Conservation (phyloP, 306 rosid species). For the Albizia julibrissin region DNA sequence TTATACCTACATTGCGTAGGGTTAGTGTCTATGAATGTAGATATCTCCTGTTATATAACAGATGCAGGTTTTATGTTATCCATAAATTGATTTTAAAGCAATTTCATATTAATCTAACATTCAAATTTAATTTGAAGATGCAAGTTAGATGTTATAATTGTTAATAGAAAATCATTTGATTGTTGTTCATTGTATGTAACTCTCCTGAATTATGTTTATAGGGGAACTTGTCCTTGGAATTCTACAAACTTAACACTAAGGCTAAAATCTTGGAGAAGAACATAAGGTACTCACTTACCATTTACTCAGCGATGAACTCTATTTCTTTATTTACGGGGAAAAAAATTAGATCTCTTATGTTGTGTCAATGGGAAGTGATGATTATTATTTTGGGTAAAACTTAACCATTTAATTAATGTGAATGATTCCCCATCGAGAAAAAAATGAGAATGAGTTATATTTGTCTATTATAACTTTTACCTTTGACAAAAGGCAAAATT, state of each 20-base stretch:
- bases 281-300: slow-evolving; percentile 48
- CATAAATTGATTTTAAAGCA: too few species aligned
- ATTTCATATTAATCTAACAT: background rate
- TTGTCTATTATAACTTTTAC: background rate
- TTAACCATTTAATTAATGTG: background rate
- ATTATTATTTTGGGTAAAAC: background rate
- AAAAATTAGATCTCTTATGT: background rate
- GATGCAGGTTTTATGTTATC: too few species aligned
- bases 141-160: background rate
- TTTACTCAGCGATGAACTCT: background rate
- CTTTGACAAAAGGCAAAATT: background rate
- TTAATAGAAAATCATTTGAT: background rate
- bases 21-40: too few species aligned
- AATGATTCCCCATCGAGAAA: background rate
- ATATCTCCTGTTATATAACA: too few species aligned
- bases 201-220: background rate
- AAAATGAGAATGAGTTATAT: background rate
- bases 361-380: too few species aligned
- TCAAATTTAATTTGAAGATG: too few species aligned
- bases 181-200: background rate
- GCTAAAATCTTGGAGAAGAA: slow-evolving; percentile 60
- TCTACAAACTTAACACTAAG: slow-evolving; percentile 56
- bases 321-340: too few species aligned
- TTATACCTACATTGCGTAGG: too few species aligned
- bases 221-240: slow-evolving; percentile 58